Conservation (phyloP, 345 rosid species). For the Alliaria petiolata region DNA sequence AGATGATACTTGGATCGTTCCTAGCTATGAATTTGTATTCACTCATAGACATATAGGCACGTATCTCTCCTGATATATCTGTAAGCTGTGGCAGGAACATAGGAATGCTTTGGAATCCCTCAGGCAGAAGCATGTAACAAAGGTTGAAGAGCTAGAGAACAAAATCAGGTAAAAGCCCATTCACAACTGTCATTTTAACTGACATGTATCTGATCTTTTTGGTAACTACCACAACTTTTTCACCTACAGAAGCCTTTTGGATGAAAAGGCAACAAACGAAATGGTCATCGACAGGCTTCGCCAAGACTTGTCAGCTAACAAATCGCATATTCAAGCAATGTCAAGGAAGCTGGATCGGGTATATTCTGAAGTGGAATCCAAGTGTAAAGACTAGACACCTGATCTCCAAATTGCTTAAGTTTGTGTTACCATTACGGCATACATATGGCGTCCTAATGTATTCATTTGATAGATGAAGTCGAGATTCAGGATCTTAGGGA, state of each 20-base stretch:
- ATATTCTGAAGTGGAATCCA: slow-evolving; percentile 48
- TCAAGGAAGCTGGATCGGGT: slow-evolving; percentile 54
- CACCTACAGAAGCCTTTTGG: slow-evolving; percentile 43
- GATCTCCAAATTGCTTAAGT: not conserved
- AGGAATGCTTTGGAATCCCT: slow-evolving; percentile 43
- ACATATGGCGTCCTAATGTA: slow-evolving; percentile 1
- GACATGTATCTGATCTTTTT: slow-evolving; percentile 4
- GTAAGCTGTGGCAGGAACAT: slow-evolving; percentile 47
- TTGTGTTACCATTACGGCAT: not conserved
- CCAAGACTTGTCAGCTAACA: slow-evolving; percentile 61
- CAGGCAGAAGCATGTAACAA: slow-evolving; percentile 42
- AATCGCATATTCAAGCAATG: slow-evolving; percentile 49
- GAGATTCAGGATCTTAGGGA: slow-evolving; percentile 86
- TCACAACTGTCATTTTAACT: not conserved
- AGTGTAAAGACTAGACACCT: slow-evolving; percentile 46
- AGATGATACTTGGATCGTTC: not conserved
- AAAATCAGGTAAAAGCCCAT: slow-evolving; percentile 45
- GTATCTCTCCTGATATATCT: not conserved
- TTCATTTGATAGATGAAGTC: slow-evolving; percentile 43
- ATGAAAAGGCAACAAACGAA: slow-evolving; percentile 58
- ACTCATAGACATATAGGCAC: too few species aligned
- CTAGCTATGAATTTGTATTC: not conserved
- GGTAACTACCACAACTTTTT: not conserved
- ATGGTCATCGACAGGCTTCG: slow-evolving; percentile 52
- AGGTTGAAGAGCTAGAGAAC: slow-evolving; percentile 51